These are phyloP conservation scores for Boletus rex-veris DNA, from an alignment of 768 basidiomycete genomes.

Conservation along the genomic window DNA sequence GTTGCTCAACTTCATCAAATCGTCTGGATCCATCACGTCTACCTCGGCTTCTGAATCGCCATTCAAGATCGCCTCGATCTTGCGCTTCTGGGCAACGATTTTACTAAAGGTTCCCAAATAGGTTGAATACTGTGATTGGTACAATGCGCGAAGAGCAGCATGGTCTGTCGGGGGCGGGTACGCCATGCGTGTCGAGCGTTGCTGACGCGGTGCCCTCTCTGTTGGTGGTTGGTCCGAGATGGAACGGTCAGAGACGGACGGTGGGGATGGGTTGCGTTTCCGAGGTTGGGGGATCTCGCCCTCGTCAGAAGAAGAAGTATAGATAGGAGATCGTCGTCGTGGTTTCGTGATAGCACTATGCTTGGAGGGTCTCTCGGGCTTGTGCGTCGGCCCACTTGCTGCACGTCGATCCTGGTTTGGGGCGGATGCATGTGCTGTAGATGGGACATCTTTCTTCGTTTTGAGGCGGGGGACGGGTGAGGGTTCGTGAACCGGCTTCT, in stretches of 20 bases:
- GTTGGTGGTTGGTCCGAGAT: conserved; percentile 14
- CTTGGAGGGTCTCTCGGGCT: conserved; percentile 21
- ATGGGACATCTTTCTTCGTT: conserved; percentile 35
- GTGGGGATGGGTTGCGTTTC: conserved; percentile 28
- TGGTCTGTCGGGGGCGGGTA: conserved; percentile 45
- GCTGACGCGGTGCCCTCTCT: conserved; percentile 18
- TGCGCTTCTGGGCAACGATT: conserved; percentile 47
- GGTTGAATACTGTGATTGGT: conserved; percentile 47
- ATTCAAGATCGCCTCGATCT: conserved; percentile 50
- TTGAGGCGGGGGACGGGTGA: conserved; percentile 28
- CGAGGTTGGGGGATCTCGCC: conserved; percentile 36
- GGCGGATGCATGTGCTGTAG: conserved; percentile 20
- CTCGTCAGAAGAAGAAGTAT: conserved; percentile 67
- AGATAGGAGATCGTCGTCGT: conserved; percentile 57
- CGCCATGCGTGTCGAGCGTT: conserved; percentile 31
- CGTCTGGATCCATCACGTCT: conserved; percentile 53
- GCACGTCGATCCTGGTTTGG: conserved; percentile 13
- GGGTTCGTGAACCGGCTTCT: conserved; percentile 36
- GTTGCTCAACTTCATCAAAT: conserved; percentile 41
- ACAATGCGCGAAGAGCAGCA: conserved; percentile 49
- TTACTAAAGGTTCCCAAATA: conserved; percentile 48
- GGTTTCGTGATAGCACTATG: conserved; percentile 29
- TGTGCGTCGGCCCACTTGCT: conserved; percentile 5
- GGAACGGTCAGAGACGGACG: conserved; percentile 22
- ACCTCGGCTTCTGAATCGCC: conserved; percentile 54